Conservation (phyloP, 1,284 basidiomycete species). For the Leccinum glutinopallens region DNA sequence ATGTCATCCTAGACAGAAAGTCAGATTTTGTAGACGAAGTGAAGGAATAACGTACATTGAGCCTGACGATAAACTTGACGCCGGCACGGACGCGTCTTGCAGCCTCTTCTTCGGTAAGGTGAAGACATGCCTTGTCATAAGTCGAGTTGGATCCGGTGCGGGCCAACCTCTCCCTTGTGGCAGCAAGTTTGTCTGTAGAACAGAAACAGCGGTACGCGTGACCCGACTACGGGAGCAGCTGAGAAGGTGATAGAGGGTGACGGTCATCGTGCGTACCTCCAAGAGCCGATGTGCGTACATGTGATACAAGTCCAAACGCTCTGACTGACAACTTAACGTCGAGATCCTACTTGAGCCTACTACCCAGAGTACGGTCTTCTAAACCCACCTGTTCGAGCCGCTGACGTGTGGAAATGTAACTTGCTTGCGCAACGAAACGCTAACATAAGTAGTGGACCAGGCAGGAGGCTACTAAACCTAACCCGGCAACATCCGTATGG, state of each 20-base stretch:
- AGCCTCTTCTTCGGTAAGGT: slow-evolving; percentile 85
- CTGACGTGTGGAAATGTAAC: too few relatives aligned
- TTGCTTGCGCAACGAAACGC: too few relatives aligned
- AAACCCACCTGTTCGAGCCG: too few relatives aligned
- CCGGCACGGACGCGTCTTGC: slow-evolving; percentile 72
- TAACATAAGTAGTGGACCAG: too few relatives aligned
- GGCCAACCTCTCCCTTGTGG: slow-evolving; percentile 69
- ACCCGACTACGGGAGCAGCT: slow-evolving; percentile 54
- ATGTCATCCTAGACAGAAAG: slow-evolving; percentile 49
- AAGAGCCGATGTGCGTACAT: slow-evolving; percentile 74
- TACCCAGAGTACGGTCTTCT: too few relatives aligned
- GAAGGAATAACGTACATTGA: slow-evolving; percentile 64
- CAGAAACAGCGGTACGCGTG: slow-evolving; percentile 97
- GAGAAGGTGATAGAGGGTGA: not conserved
- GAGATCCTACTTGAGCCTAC: not conserved
- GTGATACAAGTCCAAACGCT: slow-evolving; percentile 85
- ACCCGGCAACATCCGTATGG: too few relatives aligned
- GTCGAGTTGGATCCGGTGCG: slow-evolving; percentile 72
- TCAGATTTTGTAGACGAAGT: slow-evolving; percentile 13
- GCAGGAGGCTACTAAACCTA: too few relatives aligned
- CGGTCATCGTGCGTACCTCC: slow-evolving; percentile 47
- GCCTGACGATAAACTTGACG: slow-evolving; percentile 80
- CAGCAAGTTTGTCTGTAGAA: slow-evolving; percentile 64
- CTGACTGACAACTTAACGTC: slow-evolving; percentile 58
- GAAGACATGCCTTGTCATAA: slow-evolving; percentile 86